phyloP scores from a whole-genome alignment of 2,329 filamentous ascomycete species.

The Penicillium sp. region DNA sequence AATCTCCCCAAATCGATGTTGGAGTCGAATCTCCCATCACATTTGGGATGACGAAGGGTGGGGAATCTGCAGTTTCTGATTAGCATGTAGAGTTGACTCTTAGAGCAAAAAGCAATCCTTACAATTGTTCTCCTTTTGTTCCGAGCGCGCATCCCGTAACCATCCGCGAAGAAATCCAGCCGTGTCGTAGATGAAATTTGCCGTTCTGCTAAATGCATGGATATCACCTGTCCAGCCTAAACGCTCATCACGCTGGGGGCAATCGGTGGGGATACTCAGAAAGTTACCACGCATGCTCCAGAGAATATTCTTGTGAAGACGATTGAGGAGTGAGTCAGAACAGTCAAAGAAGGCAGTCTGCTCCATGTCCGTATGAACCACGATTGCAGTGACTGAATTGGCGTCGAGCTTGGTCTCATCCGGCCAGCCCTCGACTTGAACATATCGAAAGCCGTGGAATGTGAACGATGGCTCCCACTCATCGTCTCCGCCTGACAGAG shows the following conservation, averaged over 20 bases:
- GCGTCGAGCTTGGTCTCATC: neutral
- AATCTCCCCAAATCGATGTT: conserved; percentile 2
- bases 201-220: conserved; percentile 49
- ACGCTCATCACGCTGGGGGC: conserved; percentile 60
- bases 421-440: conserved; percentile 22
- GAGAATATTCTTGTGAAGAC: conserved; percentile 48
- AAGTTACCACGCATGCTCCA: conserved; percentile 66
- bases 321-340: neutral
- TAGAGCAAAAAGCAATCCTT: neutral
- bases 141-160: neutral
- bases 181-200: conserved; percentile 3
- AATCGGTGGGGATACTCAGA: conserved; percentile 61
- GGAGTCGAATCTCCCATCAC: neutral
- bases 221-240: conserved; percentile 59
- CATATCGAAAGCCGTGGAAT: conserved; percentile 1
- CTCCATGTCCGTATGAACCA: conserved; percentile 2
- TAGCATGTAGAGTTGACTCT: neutral
- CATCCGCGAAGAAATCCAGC: neutral
- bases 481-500: conserved; percentile 13
- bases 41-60: neutral
- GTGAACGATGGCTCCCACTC: conserved; percentile 1
- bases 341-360: conserved; percentile 1
- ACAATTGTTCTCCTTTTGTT: conserved; percentile 1
- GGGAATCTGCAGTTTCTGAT: neutral
- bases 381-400: neutral